Base-by-base conservation (phyloP, 352 stramenopile species). In the Phytophthora podocarpi region DNA sequence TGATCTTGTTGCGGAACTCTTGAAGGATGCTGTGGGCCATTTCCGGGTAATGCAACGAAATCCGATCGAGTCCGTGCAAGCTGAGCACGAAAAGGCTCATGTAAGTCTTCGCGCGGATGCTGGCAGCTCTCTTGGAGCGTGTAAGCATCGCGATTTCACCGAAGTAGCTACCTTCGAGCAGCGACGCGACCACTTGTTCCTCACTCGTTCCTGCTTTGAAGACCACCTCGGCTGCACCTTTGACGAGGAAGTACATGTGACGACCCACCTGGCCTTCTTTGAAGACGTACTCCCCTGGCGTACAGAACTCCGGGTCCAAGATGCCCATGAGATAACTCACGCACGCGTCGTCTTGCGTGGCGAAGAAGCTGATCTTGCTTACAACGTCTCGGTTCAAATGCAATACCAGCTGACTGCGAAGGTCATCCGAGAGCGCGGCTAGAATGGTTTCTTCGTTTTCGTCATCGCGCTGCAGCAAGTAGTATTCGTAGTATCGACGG, bases 181-280 rank as follows among this genome's bases (percentile, higher is more conserved):
- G 56, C 4, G 78, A 89, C 7, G 78, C 72, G 5, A 91, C 77
- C 7, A 89, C 74, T 5, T 80, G 62, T 42, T 93, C 82, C 18
- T 78, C 61, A 8, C 48, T 59, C 4, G 79, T 82, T 1, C 70
- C 74, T 0, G 79, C 85, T 35, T 89, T 71, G 50, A 91, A 90
- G 0, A 93, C 53, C 8, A 93, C 78, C 49, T 92, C 85, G 11
- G 82, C 85, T 6, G 74, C 64, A 9, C 85, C 85, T 43, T 90
- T 91, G 41, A 92, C 79, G 7, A 93, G 67, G 54, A 93, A 93
- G 46, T 93, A 93, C 85, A 93, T 93, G 70, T 93, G 82, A 2
- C 85, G 74, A 10, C 85, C 85, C 0, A 92, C 66, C 50, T 91
- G 79, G 5, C 85, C 85, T 76, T 93, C 82, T 43, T 93, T 90